Conservation (phyloP, 1,139 yeast species). For the Yamadazyma dushanensis region DNA sequence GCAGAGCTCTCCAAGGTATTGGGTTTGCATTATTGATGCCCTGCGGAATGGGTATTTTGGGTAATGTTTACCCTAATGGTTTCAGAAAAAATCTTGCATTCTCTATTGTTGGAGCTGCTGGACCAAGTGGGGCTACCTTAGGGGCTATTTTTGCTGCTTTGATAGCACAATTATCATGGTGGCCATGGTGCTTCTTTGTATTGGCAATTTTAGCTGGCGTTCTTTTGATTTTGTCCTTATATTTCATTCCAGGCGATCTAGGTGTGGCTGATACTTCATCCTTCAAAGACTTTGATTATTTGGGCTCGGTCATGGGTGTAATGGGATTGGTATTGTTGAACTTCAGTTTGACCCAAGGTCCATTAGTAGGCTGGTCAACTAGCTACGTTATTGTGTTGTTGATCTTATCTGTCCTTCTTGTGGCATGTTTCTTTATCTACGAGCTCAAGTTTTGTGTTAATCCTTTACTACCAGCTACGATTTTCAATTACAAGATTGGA, state of each 20-base stretch:
- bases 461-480: constrained; percentile 50
- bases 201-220: constrained; percentile 36
- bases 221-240: constrained; percentile 26
- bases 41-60: constrained; percentile 25
- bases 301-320: constrained; percentile 49
- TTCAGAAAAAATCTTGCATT: constrained; percentile 52
- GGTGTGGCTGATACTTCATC: constrained; percentile 7
- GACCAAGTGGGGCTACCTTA: constrained; percentile 54
- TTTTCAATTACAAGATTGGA: constrained; percentile 39
- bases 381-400: constrained; percentile 48
- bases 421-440: constrained; percentile 31
- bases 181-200: constrained; percentile 58
- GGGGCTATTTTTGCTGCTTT: constrained; percentile 52
- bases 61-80: constrained; percentile 46
- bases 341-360: constrained; percentile 57
- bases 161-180: constrained; percentile 40
- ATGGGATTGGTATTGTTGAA: constrained; percentile 48
- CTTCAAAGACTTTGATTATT: constrained; percentile 34
- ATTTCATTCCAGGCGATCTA: constrained; percentile 32
- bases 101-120: constrained; percentile 53
- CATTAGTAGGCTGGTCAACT: constrained; percentile 49
- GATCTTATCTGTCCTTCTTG: constrained; percentile 37
- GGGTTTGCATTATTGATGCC: constrained; percentile 48
- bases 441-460: constrained; percentile 26
- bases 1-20: constrained; percentile 56